These are phyloP conservation scores for Xylariaceae sp. DNA, from an alignment of 2,329 filamentous ascomycete species.

Conservation along the genomic window DNA sequence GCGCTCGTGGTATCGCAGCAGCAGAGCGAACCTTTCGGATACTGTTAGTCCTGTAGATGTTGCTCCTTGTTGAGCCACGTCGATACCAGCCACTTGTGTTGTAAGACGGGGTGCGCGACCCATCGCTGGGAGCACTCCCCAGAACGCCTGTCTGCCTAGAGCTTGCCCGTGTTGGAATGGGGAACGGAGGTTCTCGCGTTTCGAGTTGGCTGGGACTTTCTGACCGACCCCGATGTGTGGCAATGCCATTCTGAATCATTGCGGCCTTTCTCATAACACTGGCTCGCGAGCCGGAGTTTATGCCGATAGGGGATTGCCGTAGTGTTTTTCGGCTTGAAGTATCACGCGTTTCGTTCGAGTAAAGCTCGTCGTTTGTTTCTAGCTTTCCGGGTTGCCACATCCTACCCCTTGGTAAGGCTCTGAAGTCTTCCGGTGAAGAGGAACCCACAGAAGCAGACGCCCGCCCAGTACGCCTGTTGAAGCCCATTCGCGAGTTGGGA, in stretches of 20 bases:
- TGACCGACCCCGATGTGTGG: constrained; percentile 58
- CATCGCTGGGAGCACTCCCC: constrained; percentile 62
- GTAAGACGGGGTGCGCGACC: constrained; percentile 69
- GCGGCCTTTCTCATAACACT: constrained; percentile 70
- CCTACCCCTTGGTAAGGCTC: constrained; percentile 24
- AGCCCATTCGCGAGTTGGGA: constrained; percentile 46
- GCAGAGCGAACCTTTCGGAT: constrained; percentile 83
- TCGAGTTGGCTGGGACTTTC: constrained; percentile 62
- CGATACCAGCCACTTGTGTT: constrained; percentile 49
- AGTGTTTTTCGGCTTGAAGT: constrained; percentile 30
- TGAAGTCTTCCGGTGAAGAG: constrained; percentile 40
- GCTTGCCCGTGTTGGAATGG: constrained; percentile 83
- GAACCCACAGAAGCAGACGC: constrained; percentile 36
- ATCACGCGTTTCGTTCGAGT: constrained; percentile 30
- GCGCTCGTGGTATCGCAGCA: constrained; percentile 58
- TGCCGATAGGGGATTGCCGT: constrained; percentile 31
- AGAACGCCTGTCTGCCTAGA: constrained; percentile 68
- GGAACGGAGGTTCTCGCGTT: constrained; percentile 69
- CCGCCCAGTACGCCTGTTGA: constrained; percentile 38
- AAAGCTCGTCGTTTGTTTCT: constrained; percentile 44
- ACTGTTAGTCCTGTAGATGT: constrained; percentile 52
- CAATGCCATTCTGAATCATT: constrained; percentile 73
- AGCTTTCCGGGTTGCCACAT: constrained; percentile 34
- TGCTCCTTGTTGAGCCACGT: constrained; percentile 40
- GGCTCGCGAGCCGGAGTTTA: constrained; percentile 42